Evolutionary conservation across 73 alveolate species (phyloP), one percentile per base, ranked within the genome.

Genomic region (Uronychia setigera): DNA sequence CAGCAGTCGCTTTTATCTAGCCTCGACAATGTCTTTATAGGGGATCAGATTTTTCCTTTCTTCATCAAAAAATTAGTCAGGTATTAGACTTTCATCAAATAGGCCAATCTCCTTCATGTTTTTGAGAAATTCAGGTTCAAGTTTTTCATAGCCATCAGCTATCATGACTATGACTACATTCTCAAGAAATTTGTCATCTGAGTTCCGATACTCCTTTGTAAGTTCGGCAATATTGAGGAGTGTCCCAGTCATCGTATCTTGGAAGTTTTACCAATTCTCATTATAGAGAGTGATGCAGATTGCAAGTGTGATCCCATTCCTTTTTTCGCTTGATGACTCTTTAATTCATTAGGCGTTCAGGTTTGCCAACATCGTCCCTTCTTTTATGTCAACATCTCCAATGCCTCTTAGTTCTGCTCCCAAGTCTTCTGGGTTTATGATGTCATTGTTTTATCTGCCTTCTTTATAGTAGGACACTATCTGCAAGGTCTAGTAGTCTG

Each of bases 221-320:
- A 46, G 5, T 19, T 46, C 67, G 67, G 67, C 67, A 19, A 46
- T 19, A 19, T 46, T 46, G 67, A 46, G 67, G n/a, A 46, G 67
- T 19, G 19, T 19, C 19, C 67, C 67, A 19, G n/a, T 46, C 67
- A 46, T 46, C n/a, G 67, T 46, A 19, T 46, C 67, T 5, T 67
- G 28, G 28, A 78, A 59, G 28, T 77, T 83, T 28, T 32, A 13
- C 82, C 74, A 74, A 58, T 85, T 34, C 77, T 88, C 94, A 34
- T 88, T 81, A 79, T 82, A 88, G 91, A 88, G 82, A 57, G 91
- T 82, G 0, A 88, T 83, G 58, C 94, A 88, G 31, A 88, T 67
- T 31, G 94, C 89, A 1, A 46, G 5, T 46, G 5, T 19, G 5
- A 46, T 46, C n/a, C 67, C 67, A 11, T 5, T 5, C 67, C 67